Percentiles rank a stretch among this genome's conserved stretches.
Conservation (phyloP, 1,139 yeast species). For the Candida sanyaensis region DNA sequence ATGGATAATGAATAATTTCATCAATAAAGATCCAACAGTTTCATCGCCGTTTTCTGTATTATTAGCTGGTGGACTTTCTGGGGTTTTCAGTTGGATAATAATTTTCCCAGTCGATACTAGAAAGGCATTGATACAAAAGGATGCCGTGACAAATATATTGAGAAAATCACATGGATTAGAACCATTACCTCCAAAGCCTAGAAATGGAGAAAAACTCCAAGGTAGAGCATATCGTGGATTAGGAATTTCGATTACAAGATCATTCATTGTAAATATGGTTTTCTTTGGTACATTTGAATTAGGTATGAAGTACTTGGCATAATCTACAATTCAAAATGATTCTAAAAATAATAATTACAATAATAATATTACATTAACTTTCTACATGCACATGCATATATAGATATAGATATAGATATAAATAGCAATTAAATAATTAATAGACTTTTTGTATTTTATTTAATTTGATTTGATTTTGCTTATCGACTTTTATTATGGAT, state of each 20-base stretch:
- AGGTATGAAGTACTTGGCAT: conserved; percentile 50
- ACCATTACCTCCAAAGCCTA: conserved; percentile 30
- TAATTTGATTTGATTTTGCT: too few species aligned
- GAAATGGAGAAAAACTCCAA: conserved; percentile 37
- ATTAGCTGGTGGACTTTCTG: conserved; percentile 80
- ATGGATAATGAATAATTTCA: conserved; percentile 38
- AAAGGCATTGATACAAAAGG: conserved; percentile 74
- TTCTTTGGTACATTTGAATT: conserved; percentile 75
- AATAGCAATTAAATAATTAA: neutral
- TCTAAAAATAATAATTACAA: neutral
- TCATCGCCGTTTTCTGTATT: conserved; percentile 39
- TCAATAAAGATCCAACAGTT: conserved; percentile 29
- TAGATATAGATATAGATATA: neutral
- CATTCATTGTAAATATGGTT: conserved; percentile 72
- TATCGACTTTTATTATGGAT: neutral
- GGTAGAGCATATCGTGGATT: conserved; percentile 71
- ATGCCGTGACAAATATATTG: conserved; percentile 66
- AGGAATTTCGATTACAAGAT: conserved; percentile 70
- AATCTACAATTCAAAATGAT: neutral
- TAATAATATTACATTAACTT: conserved; percentile 2
- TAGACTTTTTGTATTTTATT: neutral
- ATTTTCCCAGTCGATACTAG: conserved; percentile 83
- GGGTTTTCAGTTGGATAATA: conserved; percentile 69
- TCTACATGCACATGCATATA: neutral
- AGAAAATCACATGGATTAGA: conserved; percentile 48